These are phyloP conservation scores for Sordariomycetes sp. DNA, from an alignment of 2,329 filamentous ascomycete genomes.

Conservation along the genomic window DNA sequence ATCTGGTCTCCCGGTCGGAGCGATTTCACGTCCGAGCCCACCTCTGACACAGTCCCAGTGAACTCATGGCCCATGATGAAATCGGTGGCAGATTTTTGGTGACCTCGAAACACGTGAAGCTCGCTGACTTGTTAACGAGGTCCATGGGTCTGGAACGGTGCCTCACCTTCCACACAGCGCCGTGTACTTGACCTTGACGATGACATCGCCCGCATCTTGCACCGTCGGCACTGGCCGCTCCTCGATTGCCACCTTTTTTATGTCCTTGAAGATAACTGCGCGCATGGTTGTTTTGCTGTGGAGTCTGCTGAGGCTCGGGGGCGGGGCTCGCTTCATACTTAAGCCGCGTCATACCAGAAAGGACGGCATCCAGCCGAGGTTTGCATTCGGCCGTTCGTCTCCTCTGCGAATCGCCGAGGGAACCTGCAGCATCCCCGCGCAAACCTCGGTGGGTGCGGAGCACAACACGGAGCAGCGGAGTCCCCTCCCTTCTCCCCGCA, in stretches of 20 bases:
- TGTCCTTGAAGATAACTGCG: slow-evolving; percentile 79
- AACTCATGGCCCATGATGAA: slow-evolving; percentile 80
- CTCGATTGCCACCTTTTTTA: slow-evolving; percentile 65
- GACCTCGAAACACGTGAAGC: slow-evolving; percentile 77
- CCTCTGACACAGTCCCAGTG: slow-evolving; percentile 63
- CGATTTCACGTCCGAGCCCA: slow-evolving; percentile 57
- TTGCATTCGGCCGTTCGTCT: too few relatives aligned
- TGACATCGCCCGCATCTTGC: slow-evolving; percentile 61
- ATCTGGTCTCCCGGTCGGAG: slow-evolving; percentile 68
- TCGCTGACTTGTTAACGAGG: too few relatives aligned
- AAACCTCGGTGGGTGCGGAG: too few relatives aligned
- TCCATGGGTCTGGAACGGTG: too few relatives aligned
- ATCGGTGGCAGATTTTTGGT: slow-evolving; percentile 54
- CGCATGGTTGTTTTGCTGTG: slow-evolving; percentile 76
- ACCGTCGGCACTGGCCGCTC: slow-evolving; percentile 71
- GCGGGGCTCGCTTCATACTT: too few relatives aligned
- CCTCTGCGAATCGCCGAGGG: too few relatives aligned
- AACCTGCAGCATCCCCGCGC: too few relatives aligned
- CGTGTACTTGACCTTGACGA: slow-evolving; percentile 75
- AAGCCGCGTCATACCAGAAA: too few relatives aligned
- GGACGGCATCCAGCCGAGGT: too few relatives aligned
- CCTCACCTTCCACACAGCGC: slow-evolving; percentile 80
- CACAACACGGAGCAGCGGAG: too few relatives aligned
- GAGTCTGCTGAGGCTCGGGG: too few relatives aligned
- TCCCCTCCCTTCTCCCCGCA: too few relatives aligned